Base-by-base conservation (phyloP, 495 filamentous ascomycete genomes). In the Lepidopterella palustris region DNA sequence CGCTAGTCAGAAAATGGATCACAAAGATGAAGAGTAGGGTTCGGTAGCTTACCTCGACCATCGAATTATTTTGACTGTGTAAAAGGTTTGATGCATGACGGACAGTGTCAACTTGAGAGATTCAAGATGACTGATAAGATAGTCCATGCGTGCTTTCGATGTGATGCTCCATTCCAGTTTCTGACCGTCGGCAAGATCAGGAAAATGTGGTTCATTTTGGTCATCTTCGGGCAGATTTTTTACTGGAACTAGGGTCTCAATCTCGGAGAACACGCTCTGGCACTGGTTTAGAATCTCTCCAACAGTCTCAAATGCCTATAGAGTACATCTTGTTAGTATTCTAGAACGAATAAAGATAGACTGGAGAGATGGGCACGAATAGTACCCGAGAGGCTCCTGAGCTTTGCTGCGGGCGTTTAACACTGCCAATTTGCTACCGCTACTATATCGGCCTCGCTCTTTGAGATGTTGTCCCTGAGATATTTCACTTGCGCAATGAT, bases 231-330 rank as follows among this genome's bases (percentile, higher is more conserved):
- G 6, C 11, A 54, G 13, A 18, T 54, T 15, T 13, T 32, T 18
- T 32, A 54, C 25, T 11, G 64, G 53, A 15, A 58, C 48, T 13
- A 56, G 26, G 28, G 25, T 21, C 28, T 61, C 47, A 21, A 67
- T 55, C 45, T 63, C 64, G 0, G 5, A 48, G 2, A 58, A 58
- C 8, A 61, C 28, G 15, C 25, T 25, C n/a, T 52, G 58, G 45
- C 61, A 58, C 47, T 67, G 64, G n/a, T 61, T 28, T 8, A 63
- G 32, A 25, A 61, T 55, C 32, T 64, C 64, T 42, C 64, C 28
- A 3, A 64, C 15, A 26, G 49, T 59, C 28, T 59, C 51, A 40
- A 42, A 31, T 51, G 65, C 64, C 64, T 67, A 39, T 26, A 40
- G 8, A 27, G 10, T 40, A 13, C 13, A 21, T 18, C 15, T 62